Evolutionary conservation across 1,139 yeast genomes (phyloP), one percentile per base, ranked within the genome.

Genomic region (Geotrichum aggregatum): DNA sequence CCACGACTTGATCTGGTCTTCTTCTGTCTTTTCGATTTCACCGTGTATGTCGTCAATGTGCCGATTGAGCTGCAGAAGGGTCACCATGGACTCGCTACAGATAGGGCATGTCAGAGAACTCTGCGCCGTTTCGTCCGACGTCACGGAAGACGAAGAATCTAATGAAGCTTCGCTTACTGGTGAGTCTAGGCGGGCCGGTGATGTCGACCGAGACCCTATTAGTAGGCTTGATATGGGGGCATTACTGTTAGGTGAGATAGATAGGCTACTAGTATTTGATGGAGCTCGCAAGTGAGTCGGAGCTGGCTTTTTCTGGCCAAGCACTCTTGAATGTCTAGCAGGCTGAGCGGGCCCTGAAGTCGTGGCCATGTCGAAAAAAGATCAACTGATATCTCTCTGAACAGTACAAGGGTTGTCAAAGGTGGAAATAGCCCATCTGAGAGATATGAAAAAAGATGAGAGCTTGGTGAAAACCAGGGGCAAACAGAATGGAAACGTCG

Each of bases 31-130:
- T 24, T 60, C 65, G 39, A 62, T 66, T 36, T 72, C 70, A 1
- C 71, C 67, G 65, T 87, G 96, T 3, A 68, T 76, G 54, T 78
- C 86, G 63, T 87, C 96, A 28, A 88, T 70, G 64, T 88, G 96
- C 44, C 76, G 74, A 64, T 86, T 86, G 56, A 87, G 71, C 56
- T 80, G 84, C 18, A 65, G 58, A 44, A 86, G 68, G 11, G 78
- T 75, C 6, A 78, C 68, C 84, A 84, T 82, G 1, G 70, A 56
- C 57, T 81, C 86, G 21, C 72, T 67, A 64, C 96, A 87, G 2
- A 87, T 83, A 0, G 96, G 96, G 62, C 96, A 87, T 21, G 48
- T 40, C 40, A 73, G 55, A 1, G 56, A 58, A 10, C 58, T 58
- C 8, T 58, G 52, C 10, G 54, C 46, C 2, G 63, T 58, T 8